Conservation (phyloP, 2,329 filamentous ascomycete genomes). For the Verticillium nubilum region DNA sequence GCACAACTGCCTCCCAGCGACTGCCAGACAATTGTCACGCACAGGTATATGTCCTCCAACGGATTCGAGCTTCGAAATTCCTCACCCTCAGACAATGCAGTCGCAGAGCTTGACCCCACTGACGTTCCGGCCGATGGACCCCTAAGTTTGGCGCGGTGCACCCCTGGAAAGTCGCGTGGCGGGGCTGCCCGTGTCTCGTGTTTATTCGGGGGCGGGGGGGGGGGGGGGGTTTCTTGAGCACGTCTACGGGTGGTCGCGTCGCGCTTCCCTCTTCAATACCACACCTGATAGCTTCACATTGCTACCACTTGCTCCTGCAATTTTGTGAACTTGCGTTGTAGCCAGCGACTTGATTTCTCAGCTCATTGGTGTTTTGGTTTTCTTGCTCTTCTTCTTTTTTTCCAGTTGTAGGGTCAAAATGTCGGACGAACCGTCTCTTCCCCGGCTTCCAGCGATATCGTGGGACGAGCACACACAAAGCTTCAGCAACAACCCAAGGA, state of each 20-base stretch:
- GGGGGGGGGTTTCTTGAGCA: too few relatives aligned
- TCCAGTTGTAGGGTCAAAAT: conserved; percentile 17
- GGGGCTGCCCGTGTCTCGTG: neutral
- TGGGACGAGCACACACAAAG: conserved; percentile 32
- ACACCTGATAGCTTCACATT: neutral
- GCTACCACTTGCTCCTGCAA: neutral
- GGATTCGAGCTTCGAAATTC: neutral
- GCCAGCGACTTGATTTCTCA: neutral
- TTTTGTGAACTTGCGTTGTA: neutral
- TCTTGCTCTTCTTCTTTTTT: too few relatives aligned
- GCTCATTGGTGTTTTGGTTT: neutral
- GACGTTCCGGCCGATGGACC: neutral
- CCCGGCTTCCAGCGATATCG: conserved; percentile 29
- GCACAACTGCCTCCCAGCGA: too few relatives aligned
- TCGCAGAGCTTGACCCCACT: neutral
- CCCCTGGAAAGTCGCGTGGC: neutral
- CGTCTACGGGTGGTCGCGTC: neutral
- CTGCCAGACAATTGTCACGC: too few relatives aligned
- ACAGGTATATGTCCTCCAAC: too few relatives aligned
- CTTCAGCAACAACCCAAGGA: conserved; percentile 32
- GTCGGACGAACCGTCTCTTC: conserved; percentile 36
- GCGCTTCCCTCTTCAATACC: neutral
- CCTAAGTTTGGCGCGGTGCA: neutral
- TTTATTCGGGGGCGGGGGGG: neutral
- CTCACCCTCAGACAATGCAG: neutral